Evolutionary conservation across 257 asterid species (phyloP).

Genomic region (Solanum ossicruentum): DNA sequence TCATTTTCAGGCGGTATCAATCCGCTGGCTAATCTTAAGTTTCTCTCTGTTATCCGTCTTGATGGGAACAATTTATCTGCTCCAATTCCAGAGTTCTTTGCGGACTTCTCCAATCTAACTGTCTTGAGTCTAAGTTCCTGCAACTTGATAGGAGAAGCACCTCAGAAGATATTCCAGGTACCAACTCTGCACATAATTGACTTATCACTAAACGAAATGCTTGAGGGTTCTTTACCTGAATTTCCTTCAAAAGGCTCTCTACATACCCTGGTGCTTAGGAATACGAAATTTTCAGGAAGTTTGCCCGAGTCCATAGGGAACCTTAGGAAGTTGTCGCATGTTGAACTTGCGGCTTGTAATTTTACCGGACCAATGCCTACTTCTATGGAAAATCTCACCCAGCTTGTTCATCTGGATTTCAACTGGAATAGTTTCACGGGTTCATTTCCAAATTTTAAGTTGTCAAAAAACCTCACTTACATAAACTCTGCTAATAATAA

Average conservation of each 20-base stretch:
- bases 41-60: conserved; percentile 29
- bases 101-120: conserved; percentile 23
- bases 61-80: conserved; percentile 25
- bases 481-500: no score
- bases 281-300: conserved; percentile 30
- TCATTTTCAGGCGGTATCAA: conserved; percentile 25
- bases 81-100: conserved; percentile 25
- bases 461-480: no score
- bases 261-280: not conserved
- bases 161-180: conserved; percentile 32
- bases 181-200: conserved; percentile 24
- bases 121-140: conserved; percentile 19
- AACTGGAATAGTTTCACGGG: no score
- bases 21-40: conserved; percentile 18
- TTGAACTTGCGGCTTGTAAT: no score
- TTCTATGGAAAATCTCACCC: not conserved
- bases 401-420: no score
- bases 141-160: conserved; percentile 22
- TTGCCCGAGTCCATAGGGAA: no score
- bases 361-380: no score
- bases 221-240: conserved; percentile 17
- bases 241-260: no score
- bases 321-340: no score
- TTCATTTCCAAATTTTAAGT: no score
- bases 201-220: conserved; percentile 23